phyloP scores from a whole-genome alignment of 176 grass and related monocot species.

The Aegilops tauschii region DNA sequence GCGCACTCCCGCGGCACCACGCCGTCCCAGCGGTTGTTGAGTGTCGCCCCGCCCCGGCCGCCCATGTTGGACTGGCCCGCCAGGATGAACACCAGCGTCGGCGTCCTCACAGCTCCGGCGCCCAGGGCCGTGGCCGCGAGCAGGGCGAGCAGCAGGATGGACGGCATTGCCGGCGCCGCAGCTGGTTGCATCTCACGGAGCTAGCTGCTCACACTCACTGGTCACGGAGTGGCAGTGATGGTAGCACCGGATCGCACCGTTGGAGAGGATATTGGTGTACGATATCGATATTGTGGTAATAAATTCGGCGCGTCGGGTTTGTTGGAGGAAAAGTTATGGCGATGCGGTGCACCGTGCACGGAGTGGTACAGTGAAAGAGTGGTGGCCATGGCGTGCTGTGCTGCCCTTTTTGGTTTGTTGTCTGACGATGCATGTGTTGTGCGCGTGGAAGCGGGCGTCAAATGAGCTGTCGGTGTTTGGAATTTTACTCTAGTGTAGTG shows the following conservation, averaged over 20 bases:
- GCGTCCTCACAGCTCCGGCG: neutral
- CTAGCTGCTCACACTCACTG: too few relatives aligned
- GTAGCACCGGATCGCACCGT: neutral
- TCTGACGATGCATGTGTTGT: neutral
- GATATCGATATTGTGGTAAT: neutral
- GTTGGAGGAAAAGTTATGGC: neutral
- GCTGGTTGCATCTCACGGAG: too few relatives aligned
- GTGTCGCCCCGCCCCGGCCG: slow-evolving; percentile 51
- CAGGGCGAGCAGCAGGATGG: neutral
- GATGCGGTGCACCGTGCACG: too few relatives aligned
- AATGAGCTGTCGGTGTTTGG: neutral
- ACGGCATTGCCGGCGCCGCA: too few relatives aligned
- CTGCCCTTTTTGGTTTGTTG: neutral
- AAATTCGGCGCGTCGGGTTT: neutral
- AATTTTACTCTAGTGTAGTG: too few relatives aligned
- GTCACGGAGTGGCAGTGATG: too few relatives aligned
- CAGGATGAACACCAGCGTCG: slow-evolving; percentile 48
- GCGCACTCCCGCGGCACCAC: slow-evolving; percentile 49
- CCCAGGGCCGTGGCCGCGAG: neutral
- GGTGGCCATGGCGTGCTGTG: neutral
- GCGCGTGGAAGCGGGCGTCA: neutral
- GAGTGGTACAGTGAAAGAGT: too few relatives aligned
- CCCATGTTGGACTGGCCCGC: slow-evolving; percentile 84
- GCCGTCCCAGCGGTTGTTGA: slow-evolving; percentile 40
- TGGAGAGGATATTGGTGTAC: neutral